Conservation (phyloP, 2,329 filamentous ascomycete genomes). For the Thielaviopsis cerberus region DNA sequence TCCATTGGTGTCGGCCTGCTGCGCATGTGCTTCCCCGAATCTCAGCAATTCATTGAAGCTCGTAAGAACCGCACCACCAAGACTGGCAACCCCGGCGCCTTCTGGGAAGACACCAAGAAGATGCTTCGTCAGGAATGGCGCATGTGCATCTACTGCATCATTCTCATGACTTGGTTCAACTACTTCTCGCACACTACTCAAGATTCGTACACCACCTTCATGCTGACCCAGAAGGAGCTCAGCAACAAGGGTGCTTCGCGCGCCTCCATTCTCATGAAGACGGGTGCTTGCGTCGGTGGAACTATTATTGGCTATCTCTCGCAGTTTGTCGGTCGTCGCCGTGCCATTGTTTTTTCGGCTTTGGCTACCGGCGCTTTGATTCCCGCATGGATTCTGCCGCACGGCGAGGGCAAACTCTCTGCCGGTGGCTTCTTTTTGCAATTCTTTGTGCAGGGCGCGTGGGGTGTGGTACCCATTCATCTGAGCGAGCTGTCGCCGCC, state of each 20-base stretch:
- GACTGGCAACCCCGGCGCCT: conserved; percentile 22
- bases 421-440: conserved; percentile 59
- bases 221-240: conserved; percentile 54
- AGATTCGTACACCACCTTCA: conserved; percentile 67
- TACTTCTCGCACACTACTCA: conserved; percentile 64
- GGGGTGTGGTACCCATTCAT: conserved; percentile 61
- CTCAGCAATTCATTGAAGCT: conserved; percentile 54
- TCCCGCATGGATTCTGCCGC: conserved; percentile 51
- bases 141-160: conserved; percentile 57
- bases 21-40: conserved; percentile 53
- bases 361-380: conserved; percentile 43
- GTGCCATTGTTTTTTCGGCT: conserved; percentile 43
- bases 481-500: conserved; percentile 60
- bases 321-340: conserved; percentile 56
- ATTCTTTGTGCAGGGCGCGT: conserved; percentile 60
- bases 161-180: conserved; percentile 64
- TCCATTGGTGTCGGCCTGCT: conserved; percentile 51
- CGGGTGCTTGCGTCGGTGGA: conserved; percentile 55
- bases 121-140: conserved; percentile 58
- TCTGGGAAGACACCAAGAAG: conserved; percentile 49
- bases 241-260: conserved; percentile 43
- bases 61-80: conserved; percentile 29
- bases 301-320: conserved; percentile 56
- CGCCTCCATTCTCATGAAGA: conserved; percentile 69
- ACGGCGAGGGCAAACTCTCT: conserved; percentile 38